Evolutionary conservation across 2,329 filamentous ascomycete genomes (phyloP).

Genomic region (Alternaria ethzedia): DNA sequence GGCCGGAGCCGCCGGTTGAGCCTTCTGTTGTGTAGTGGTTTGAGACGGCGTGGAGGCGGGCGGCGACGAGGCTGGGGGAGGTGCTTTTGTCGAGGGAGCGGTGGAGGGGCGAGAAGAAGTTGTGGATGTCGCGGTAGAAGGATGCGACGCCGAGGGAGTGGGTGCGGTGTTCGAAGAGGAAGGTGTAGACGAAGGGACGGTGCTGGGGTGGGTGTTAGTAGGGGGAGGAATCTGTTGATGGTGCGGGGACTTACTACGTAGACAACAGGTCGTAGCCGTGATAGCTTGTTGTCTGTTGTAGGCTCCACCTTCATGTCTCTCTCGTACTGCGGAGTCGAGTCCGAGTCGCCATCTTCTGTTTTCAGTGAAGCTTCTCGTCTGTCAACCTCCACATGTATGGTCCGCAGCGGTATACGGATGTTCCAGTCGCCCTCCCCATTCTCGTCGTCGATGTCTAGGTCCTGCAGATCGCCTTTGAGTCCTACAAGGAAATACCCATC

Average conservation of each 20-base stretch:
- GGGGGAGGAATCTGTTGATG: too few relatives aligned
- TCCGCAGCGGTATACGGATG: slow-evolving; percentile 66
- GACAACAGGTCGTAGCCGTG: slow-evolving; percentile 68
- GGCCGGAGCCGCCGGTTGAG: slow-evolving; percentile 34
- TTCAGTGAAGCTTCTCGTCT: slow-evolving; percentile 44
- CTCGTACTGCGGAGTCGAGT: slow-evolving; percentile 31
- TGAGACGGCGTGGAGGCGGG: slow-evolving; percentile 49
- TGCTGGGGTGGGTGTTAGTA: slow-evolving; percentile 42
- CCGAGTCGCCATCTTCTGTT: slow-evolving; percentile 21
- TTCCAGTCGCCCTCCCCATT: slow-evolving; percentile 46
- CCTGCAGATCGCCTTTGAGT: slow-evolving; percentile 68
- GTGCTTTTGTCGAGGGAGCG: slow-evolving; percentile 54
- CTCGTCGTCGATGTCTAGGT: slow-evolving; percentile 55
- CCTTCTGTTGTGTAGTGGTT: slow-evolving; percentile 46
- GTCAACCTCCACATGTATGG: slow-evolving; percentile 69
- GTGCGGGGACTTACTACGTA: slow-evolving; percentile 60
- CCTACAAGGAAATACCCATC: slow-evolving; percentile 71
- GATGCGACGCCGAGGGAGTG: slow-evolving; percentile 56
- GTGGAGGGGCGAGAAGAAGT: slow-evolving; percentile 58
- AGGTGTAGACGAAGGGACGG: slow-evolving; percentile 77
- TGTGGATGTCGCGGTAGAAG: slow-evolving; percentile 59
- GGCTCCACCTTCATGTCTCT: slow-evolving; percentile 19
- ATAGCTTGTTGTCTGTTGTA: slow-evolving; percentile 13
- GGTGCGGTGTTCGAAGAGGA: slow-evolving; percentile 71
- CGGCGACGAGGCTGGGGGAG: slow-evolving; percentile 49